Evolutionary conservation across 805 yeast genomes (phyloP).

Genomic region (Yarrowia sp.): DNA sequence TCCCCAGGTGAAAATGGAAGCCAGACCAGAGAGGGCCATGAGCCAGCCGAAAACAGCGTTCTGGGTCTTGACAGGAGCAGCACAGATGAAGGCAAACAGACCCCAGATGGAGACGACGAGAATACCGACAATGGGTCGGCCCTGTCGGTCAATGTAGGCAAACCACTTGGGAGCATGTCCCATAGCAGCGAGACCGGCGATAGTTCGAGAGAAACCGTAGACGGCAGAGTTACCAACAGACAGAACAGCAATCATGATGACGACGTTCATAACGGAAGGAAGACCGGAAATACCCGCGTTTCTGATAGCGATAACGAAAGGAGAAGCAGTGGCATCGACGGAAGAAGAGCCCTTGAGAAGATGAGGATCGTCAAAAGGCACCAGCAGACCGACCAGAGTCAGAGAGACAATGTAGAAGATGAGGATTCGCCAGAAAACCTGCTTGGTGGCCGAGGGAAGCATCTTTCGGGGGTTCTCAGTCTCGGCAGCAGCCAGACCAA

Average conservation of each 20-base stretch:
- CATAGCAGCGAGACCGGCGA: constrained; percentile 64
- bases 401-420: constrained; percentile 64
- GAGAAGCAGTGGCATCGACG: constrained; percentile 66
- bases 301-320: constrained; percentile 69
- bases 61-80: constrained; percentile 47
- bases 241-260: constrained; percentile 62
- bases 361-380: constrained; percentile 58
- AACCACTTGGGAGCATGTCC: constrained; percentile 60
- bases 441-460: constrained; percentile 72
- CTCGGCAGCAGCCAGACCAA: constrained; percentile 77
- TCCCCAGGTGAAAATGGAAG: constrained; percentile 73
- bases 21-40: constrained; percentile 66
- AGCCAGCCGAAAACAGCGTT: constrained; percentile 61
- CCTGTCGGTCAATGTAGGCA: constrained; percentile 70
- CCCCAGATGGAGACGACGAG: constrained; percentile 49
- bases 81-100: constrained; percentile 59
- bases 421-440: constrained; percentile 78
- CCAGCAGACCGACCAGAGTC: constrained; percentile 62
- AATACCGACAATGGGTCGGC: constrained; percentile 75
- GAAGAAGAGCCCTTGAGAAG: constrained; percentile 48
- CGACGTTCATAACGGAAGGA: constrained; percentile 69
- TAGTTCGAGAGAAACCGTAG: constrained; percentile 66
- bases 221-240: constrained; percentile 75
- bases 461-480: constrained; percentile 63
- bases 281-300: constrained; percentile 65